Conservation (phyloP, 352 stramenopile species). For the Globisporangium emineosum region DNA sequence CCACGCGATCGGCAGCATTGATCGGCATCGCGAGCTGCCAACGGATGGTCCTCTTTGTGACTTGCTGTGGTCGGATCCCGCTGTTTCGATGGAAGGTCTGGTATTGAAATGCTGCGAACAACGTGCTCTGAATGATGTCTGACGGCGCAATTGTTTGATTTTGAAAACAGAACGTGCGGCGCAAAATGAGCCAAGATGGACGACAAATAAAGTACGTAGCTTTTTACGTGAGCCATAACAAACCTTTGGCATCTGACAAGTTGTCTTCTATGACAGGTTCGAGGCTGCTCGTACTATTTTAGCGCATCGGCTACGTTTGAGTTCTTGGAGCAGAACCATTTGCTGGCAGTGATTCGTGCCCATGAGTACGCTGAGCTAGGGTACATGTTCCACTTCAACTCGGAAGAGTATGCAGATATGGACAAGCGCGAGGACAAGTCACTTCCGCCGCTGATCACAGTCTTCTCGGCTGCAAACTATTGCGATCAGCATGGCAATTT, state of each 20-base stretch:
- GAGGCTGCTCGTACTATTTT: slow-evolving; percentile 88
- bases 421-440: slow-evolving; percentile 46
- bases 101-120: not conserved
- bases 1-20: slow-evolving; percentile 51
- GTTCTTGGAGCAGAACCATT: slow-evolving; percentile 64
- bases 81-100: slow-evolving; percentile 21
- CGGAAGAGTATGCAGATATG: slow-evolving; percentile 34
- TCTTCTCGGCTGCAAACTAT: slow-evolving; percentile 96
- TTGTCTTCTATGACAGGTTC: slow-evolving; percentile 29
- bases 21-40: slow-evolving; percentile 62
- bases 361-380: slow-evolving; percentile 80
- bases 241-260: not conserved
- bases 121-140: not conserved
- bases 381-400: slow-evolving; percentile 63
- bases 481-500: slow-evolving; percentile 85
- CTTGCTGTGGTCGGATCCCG: slow-evolving; percentile 70
- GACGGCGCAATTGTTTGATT: not conserved
- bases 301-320: slow-evolving; percentile 67
- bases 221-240: not conserved
- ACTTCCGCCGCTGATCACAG: slow-evolving; percentile 85
- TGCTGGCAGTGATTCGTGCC: slow-evolving; percentile 73
- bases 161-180: not conserved
- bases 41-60: slow-evolving; percentile 65
- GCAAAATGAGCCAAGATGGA: slow-evolving; percentile 23
- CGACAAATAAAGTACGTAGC: slow-evolving; percentile 25